phyloP scores from a whole-genome alignment of 208 protist genomes.

The Acanthamoeba sp. region DNA sequence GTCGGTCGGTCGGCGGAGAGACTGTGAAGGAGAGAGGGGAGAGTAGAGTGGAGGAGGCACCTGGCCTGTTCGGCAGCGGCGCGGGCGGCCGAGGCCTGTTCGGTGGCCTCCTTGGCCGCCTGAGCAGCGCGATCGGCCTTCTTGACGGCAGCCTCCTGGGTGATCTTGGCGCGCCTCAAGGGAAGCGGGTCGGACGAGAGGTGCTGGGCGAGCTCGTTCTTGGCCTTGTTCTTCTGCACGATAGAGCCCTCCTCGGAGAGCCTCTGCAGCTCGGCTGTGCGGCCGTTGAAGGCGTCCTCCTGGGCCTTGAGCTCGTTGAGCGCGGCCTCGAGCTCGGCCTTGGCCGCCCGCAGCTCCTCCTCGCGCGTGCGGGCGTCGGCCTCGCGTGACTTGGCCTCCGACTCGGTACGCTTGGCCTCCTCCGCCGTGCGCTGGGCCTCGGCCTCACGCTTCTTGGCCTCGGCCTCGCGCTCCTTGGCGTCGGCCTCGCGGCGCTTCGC shows the following conservation, averaged over 20 bases:
- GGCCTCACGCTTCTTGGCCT: slow-evolving; percentile 32
- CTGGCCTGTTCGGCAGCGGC: slow-evolving; percentile 10
- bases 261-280: slow-evolving; percentile 65
- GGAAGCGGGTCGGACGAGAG: slow-evolving; percentile 35
- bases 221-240: slow-evolving; percentile 75
- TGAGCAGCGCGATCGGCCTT: slow-evolving; percentile 75
- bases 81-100: slow-evolving; percentile 56
- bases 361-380: slow-evolving; percentile 50
- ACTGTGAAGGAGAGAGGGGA: too few relatives aligned
- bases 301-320: slow-evolving; percentile 77
- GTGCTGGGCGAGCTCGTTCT: slow-evolving; percentile 75
- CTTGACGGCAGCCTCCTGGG: slow-evolving; percentile 75
- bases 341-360: slow-evolving; percentile 58
- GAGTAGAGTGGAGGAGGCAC: neutral
- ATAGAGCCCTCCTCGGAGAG: slow-evolving; percentile 66
- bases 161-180: slow-evolving; percentile 54
- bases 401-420: slow-evolving; percentile 48
- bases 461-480: slow-evolving; percentile 46
- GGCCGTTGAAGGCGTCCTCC: slow-evolving; percentile 75
- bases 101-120: slow-evolving; percentile 70
- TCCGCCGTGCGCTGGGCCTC: neutral
- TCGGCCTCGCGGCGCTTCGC: slow-evolving; percentile 63
- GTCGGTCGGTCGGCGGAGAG: too few relatives aligned
- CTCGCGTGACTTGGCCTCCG: slow-evolving; percentile 66
- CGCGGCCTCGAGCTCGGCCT: slow-evolving; percentile 51